Percentiles rank a stretch among this genome's conserved stretches.
Conservation (phyloP, 2,329 filamentous ascomycete genomes). For the Cadophora malorum region DNA sequence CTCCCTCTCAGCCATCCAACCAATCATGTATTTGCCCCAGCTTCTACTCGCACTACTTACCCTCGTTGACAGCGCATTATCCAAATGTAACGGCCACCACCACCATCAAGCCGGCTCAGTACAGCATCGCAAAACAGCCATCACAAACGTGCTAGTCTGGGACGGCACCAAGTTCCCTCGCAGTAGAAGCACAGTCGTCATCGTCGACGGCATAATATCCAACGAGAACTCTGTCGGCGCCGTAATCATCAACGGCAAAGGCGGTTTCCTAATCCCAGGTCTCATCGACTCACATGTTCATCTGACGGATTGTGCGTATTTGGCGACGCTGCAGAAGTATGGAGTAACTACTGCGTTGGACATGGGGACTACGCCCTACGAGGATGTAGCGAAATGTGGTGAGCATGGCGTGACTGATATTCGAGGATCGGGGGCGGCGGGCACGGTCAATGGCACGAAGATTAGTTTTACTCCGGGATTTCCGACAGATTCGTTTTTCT, state of each 20-base stretch:
- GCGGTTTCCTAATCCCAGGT: constrained; percentile 10
- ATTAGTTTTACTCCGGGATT: not conserved
- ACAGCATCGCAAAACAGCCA: constrained; percentile 9
- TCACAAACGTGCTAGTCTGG: constrained; percentile 13
- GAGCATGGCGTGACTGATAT: constrained; percentile 13
- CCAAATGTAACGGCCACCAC: constrained; percentile 1
- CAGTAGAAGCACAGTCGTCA: not conserved
- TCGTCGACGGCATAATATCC: constrained; percentile 5
- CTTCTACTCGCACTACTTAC: not conserved
- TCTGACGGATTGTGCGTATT: constrained; percentile 12
- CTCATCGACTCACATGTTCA: constrained; percentile 15
- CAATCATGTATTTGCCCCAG: not conserved
- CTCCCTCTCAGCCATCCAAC: not conserved
- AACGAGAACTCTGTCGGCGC: constrained; percentile 3
- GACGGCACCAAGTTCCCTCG: constrained; percentile 7
- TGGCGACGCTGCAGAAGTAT: constrained; percentile 4
- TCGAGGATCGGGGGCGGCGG: not conserved
- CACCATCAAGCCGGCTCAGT: not conserved
- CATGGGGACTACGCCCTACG: constrained; percentile 9
- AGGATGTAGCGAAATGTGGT: not conserved
- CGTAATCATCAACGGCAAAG: constrained; percentile 2
- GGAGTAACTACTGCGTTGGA: constrained; percentile 16
- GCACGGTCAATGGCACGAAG: constrained; percentile 8
- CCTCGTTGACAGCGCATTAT: not conserved
- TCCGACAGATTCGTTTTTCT: constrained; percentile 1